Conservation (phyloP, 768 basidiomycete genomes). For the Megacollybia marginata region DNA sequence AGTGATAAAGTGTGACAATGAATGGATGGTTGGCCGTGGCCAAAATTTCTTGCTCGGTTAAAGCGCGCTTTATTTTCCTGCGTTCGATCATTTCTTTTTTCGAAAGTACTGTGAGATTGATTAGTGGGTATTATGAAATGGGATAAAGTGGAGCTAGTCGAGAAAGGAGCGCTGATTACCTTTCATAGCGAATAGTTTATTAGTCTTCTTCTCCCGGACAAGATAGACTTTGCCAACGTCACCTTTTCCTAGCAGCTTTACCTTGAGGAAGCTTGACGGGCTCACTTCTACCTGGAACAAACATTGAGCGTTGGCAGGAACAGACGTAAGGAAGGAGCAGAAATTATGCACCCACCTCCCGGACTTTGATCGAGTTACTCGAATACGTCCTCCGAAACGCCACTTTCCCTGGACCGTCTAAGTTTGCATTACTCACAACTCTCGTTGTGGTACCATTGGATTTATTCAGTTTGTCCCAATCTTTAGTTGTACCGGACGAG, state of each 20-base stretch:
- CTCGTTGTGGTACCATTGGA: background rate
- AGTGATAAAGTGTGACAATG: constrained; percentile 98
- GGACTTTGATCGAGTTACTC: constrained; percentile 94
- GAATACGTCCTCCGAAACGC: constrained; percentile 94
- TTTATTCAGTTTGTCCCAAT: background rate
- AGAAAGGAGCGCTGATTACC: constrained; percentile 44
- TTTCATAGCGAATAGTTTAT: constrained; percentile 98
- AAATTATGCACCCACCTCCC: constrained; percentile 49
- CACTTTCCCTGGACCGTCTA: constrained; percentile 49
- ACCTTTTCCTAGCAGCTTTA: constrained; percentile 97
- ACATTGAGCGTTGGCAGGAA: background rate
- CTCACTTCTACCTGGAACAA: constrained; percentile 77
- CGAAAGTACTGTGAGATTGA: constrained; percentile 64
- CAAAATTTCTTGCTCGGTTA: constrained; percentile 98
- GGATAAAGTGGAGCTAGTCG: constrained; percentile 14
- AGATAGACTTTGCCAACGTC: constrained; percentile 99
- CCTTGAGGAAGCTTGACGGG: constrained; percentile 90
- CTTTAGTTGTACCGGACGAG: background rate
- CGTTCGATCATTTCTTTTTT: constrained; percentile 99
- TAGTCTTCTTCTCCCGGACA: constrained; percentile 95
- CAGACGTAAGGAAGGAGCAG: constrained; percentile 4
- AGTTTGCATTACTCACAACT: constrained; percentile 31
- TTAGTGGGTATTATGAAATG: constrained; percentile 23
- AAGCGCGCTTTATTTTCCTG: constrained; percentile 97
- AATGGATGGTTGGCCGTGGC: constrained; percentile 99